phyloP scores from a whole-genome alignment of 2,329 filamentous ascomycete genomes.

The Cucurbitaria berberidis region DNA sequence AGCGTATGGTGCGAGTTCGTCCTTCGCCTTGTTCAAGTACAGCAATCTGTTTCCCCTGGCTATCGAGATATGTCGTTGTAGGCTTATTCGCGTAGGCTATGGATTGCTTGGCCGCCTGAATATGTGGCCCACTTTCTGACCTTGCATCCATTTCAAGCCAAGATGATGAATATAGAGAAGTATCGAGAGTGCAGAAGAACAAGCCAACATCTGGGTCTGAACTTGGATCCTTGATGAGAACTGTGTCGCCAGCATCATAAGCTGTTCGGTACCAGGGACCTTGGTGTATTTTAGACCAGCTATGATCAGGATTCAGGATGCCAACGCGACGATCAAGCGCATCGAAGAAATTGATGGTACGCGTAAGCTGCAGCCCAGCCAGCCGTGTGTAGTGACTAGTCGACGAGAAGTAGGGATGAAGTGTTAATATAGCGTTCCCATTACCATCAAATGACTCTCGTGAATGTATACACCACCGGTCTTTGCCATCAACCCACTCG shows the following conservation, averaged over 20 bases:
- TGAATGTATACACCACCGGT: no score
- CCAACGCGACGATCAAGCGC: not conserved
- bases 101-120: not conserved
- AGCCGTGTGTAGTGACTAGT: no score
- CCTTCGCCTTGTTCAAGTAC: not conserved
- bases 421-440: no score
- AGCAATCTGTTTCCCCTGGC: not conserved
- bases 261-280: not conserved
- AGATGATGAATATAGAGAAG: no score
- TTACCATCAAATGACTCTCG: no score
- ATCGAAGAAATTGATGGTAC: no score
- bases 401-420: no score
- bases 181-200: not conserved
- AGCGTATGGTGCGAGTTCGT: no score
- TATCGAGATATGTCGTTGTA: not conserved
- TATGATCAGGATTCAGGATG: not conserved
- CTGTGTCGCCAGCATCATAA: slow-evolving; percentile 1
- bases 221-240: slow-evolving; percentile 1
- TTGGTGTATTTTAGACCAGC: not conserved
- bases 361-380: no score
- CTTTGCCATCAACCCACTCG: no score
- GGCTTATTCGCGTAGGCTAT: not conserved
- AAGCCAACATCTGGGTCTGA: slow-evolving; percentile 1
- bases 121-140: not conserved
- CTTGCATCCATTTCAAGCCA: no score